Base-by-base conservation (phyloP, 176 grass and related monocot genomes). In the Avena atlantica region DNA sequence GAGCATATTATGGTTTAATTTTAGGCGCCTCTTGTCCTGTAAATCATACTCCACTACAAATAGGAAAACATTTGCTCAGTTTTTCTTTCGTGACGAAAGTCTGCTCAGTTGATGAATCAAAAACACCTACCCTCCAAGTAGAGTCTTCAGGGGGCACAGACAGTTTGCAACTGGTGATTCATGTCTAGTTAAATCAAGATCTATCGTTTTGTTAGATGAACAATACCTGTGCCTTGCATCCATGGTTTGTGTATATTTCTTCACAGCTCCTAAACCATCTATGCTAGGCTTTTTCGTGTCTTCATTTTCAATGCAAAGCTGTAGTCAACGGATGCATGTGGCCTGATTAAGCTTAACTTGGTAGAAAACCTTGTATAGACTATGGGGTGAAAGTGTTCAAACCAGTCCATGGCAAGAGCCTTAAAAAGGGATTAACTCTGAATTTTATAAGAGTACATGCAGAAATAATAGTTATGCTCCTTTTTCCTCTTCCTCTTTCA, bases 281-380 rank as follows among this genome's bases (percentile, higher is more conserved):
- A 48, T n/a, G 17, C 10, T 50, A 19, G 79, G 34, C 12, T 70
- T 70, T 49, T 55, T 16, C 29, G 53, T 19, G 23, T 8, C 25
- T 71, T 70, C 9, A 60, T 56, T 2, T 0, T 36, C 63, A 45
- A 47, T 73, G 45, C 31, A 36, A 60, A 83, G 42, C 9, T 78
- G 21, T 55, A 73, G 13, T 34, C 6, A 48, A 36, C 25, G 20
- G 3, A 20, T 78, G 15, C 17, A 40, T 10, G 20, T 6, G 63
- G 57, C 42, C 53, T 64, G 44, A 83, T 23, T 15, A 10, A 51
- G 52, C 2, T 4, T 57, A 25, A 25, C 1, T 16, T 21, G 56
- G 10, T 75, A 11, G 27, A 63, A 76, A 79, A 64, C 59, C 47
- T 66, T 79, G 34, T 56, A 65, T 17, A 74, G 42, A 17, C 23